Conservation (phyloP, 495 filamentous ascomycete species). For the Tricharina praecox region DNA sequence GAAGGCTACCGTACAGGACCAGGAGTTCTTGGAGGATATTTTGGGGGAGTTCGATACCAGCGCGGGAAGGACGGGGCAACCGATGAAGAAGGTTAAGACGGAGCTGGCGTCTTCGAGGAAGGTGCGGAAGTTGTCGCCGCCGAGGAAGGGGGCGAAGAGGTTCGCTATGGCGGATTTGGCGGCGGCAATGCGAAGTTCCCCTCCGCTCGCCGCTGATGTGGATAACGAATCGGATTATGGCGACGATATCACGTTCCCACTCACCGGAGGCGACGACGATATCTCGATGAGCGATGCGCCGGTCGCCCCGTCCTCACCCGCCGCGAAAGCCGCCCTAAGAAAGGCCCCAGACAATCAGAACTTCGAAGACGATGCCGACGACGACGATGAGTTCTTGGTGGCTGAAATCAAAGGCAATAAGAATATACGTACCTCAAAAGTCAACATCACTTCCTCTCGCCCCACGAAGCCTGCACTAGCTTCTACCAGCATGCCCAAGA, state of each 20-base stretch:
- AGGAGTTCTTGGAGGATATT: slow-evolving; percentile 66
- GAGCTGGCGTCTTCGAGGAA: slow-evolving; percentile 12
- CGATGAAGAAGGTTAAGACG: slow-evolving; percentile 28
- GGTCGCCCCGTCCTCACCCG: slow-evolving; percentile 61
- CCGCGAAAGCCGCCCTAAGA: slow-evolving; percentile 59
- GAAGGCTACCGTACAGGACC: slow-evolving; percentile 66
- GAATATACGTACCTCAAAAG: slow-evolving; percentile 45
- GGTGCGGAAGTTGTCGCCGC: slow-evolving; percentile 26
- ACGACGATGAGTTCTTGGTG: slow-evolving; percentile 51
- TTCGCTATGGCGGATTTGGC: slow-evolving; percentile 16
- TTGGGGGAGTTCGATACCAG: slow-evolving; percentile 78
- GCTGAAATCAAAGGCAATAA: slow-evolving; percentile 31
- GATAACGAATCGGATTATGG: slow-evolving; percentile 46
- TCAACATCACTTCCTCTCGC: slow-evolving; percentile 76
- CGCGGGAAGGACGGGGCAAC: slow-evolving; percentile 29
- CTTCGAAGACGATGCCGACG: slow-evolving; percentile 47
- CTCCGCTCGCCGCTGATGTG: slow-evolving; percentile 29
- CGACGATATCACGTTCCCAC: slow-evolving; percentile 13
- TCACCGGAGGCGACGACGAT: slow-evolving; percentile 39
- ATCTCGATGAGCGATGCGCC: slow-evolving; percentile 68
- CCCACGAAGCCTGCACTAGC: slow-evolving; percentile 57
- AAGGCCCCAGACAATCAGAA: no score
- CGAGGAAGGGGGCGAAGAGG: slow-evolving; percentile 34
- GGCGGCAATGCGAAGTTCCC: slow-evolving; percentile 34
- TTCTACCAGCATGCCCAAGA: slow-evolving; percentile 24